These are phyloP conservation scores for Microdochium bolleyi DNA, from an alignment of 2,329 filamentous ascomycete species.

Conservation along the genomic window DNA sequence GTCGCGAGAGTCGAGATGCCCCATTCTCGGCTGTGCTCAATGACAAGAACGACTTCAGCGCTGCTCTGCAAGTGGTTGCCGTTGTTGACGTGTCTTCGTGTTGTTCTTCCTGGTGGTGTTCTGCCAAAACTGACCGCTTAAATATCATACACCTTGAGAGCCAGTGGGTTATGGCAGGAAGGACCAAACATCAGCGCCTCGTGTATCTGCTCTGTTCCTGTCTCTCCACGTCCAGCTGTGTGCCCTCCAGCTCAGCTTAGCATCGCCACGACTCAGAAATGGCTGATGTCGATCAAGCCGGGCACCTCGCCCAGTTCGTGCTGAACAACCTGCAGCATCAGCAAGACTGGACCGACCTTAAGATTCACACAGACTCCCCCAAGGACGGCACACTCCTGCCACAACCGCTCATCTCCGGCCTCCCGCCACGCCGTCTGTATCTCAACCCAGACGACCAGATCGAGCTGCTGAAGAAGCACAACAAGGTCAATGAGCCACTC, in stretches of 20 bases:
- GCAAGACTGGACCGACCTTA: slow-evolving; percentile 63
- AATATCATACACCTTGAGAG: neutral
- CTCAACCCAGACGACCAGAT: slow-evolving; percentile 79
- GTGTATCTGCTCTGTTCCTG: no score
- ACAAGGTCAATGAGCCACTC: slow-evolving; percentile 34
- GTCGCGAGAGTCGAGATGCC: no score
- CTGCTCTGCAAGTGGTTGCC: no score
- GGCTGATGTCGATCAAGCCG: slow-evolving; percentile 3
- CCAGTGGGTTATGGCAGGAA: neutral
- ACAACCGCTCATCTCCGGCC: slow-evolving; percentile 61
- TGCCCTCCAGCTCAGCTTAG: neutral
- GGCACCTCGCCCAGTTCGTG: slow-evolving; percentile 48
- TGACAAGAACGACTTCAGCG: no score
- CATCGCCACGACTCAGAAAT: neutral
- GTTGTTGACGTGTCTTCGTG: no score
- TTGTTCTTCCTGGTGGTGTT: no score
- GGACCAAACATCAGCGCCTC: no score
- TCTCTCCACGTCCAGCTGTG: neutral
- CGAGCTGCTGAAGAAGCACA: slow-evolving; percentile 56
- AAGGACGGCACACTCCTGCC: slow-evolving; percentile 30
- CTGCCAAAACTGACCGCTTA: no score
- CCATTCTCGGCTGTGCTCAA: no score
- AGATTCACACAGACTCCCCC: slow-evolving; percentile 37
- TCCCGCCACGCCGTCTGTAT: slow-evolving; percentile 67
- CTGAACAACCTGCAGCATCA: slow-evolving; percentile 66